Base-by-base conservation (phyloP, 768 basidiomycete genomes). In the Leccinellum rugosiceps region DNA sequence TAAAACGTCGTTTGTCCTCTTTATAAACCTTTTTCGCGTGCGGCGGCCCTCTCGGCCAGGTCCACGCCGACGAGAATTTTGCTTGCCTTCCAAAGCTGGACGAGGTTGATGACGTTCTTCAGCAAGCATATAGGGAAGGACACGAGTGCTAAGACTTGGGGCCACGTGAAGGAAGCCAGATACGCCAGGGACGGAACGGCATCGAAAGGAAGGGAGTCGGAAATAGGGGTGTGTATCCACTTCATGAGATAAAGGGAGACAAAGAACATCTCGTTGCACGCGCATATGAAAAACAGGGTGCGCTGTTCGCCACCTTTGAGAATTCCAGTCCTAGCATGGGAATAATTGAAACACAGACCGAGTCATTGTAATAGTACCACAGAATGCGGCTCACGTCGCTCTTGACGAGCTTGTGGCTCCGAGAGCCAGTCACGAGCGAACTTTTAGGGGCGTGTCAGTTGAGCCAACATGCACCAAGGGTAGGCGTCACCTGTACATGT, bases 41-140 rank as follows among this genome's bases (percentile, higher is more conserved):
- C 87, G 55, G 81, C 80, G 38, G 86, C 85, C 62, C 94, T 77
- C 73, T 95, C 93, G 45, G 90, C 91, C 48, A 97, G 76, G 68
- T 97, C 94, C 11, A 97, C 90, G 1, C 94, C 94, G 14, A 97
- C 94, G 15, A 97, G 80, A 55, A 94, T 92, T 75, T 94, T 94
- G 34, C 90, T 89, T 26, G 97, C 96, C 72, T 99, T 99, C 95
- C 95, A 98, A 57, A 98, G 83, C 73, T 99, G 97, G 7, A 99
- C 94, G 32, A 90, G 72, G 71, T 98, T 97, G 78, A 99, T 92
- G 56, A 94, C 66, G 70, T 98, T 97, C 78, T 98, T 99, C 60
- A 78, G 68, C 15, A 83, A 63, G 69, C 86, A 96, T 48, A 97
- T 75, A 1, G 86, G 88, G 62, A 78, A 78, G 35, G 83, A 86